Conservation (phyloP, 2,329 filamentous ascomycete genomes). For the Tolypocladium album region DNA sequence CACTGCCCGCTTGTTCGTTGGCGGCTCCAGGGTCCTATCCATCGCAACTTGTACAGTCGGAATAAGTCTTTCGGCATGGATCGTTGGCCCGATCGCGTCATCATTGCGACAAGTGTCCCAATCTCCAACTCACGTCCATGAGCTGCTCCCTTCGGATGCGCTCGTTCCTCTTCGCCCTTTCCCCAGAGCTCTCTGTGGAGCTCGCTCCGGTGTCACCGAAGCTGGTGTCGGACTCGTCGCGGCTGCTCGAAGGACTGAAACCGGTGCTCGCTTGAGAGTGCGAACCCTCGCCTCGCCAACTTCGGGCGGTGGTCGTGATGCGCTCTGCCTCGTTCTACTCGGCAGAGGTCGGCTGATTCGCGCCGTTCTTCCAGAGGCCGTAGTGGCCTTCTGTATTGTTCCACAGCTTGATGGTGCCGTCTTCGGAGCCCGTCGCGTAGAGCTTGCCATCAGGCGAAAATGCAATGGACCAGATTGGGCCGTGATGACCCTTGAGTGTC, state of each 20-base stretch:
- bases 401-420: conserved; percentile 93
- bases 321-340: conserved; percentile 23
- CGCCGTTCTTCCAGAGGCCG: conserved; percentile 50
- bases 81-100: not conserved
- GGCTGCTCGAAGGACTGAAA: conserved; percentile 7
- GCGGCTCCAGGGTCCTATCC: not conserved
- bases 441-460: conserved; percentile 94
- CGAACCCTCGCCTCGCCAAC: conserved; percentile 1
- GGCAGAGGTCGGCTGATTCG: conserved; percentile 16
- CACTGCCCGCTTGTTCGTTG: not conserved
- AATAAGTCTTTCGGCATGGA: not conserved
- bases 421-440: conserved; percentile 92
- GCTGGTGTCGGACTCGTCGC: conserved; percentile 1
- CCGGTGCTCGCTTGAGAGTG: conserved; percentile 3
- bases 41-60: not conserved
- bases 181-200: not conserved
- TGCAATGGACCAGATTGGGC: conserved; percentile 89
- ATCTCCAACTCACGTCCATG: not conserved
- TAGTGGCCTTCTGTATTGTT: conserved; percentile 59
- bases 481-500: conserved; percentile 92
- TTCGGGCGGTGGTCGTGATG: conserved; percentile 2
- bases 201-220: not conserved
- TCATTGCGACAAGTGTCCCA: not conserved
- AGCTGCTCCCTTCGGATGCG: not conserved
- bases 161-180: not conserved